A percentile compares a stretch with the other conserved stretches of the same genome.
Conservation (phyloP, 352 stramenopile genomes). For the Phytophthora vignae region DNA sequence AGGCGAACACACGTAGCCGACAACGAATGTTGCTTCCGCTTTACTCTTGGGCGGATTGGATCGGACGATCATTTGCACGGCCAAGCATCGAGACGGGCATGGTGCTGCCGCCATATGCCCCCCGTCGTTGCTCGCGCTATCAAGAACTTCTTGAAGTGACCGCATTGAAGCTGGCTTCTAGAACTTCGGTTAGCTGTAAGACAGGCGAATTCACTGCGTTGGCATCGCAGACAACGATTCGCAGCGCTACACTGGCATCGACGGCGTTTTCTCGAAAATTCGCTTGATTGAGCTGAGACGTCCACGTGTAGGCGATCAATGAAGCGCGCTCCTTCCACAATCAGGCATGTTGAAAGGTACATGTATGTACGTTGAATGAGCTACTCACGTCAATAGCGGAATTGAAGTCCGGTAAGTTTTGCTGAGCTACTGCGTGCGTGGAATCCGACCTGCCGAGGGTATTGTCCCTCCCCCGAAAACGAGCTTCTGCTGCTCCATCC, state of each 20-base stretch:
- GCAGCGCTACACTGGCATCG: not conserved
- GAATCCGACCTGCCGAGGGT: not conserved
- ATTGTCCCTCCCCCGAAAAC: not conserved
- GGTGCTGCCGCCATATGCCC: not conserved
- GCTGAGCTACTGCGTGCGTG: not conserved
- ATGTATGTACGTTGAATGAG: no score
- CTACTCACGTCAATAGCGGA: not conserved
- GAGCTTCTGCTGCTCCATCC: not conserved
- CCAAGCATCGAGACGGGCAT: constrained; percentile 1
- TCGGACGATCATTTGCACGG: not conserved
- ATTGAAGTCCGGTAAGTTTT: not conserved
- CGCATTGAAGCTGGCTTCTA: constrained; percentile 4
- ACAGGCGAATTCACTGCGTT: no score
- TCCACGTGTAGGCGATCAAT: not conserved
- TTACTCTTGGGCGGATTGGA: not conserved
- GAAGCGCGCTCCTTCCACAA: not conserved
- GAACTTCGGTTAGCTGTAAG: not conserved
- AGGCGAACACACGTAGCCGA: not conserved
- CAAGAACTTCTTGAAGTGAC: constrained; percentile 2
- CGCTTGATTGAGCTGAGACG: constrained; percentile 9
- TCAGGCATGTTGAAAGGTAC: no score
- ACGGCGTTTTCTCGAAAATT: constrained; percentile 16
- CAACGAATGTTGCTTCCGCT: not conserved
- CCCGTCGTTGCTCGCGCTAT: not conserved
- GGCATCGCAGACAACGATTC: not conserved